Conservation (phyloP, 768 basidiomycete genomes). For the Mycena olivaceomarginata region DNA sequence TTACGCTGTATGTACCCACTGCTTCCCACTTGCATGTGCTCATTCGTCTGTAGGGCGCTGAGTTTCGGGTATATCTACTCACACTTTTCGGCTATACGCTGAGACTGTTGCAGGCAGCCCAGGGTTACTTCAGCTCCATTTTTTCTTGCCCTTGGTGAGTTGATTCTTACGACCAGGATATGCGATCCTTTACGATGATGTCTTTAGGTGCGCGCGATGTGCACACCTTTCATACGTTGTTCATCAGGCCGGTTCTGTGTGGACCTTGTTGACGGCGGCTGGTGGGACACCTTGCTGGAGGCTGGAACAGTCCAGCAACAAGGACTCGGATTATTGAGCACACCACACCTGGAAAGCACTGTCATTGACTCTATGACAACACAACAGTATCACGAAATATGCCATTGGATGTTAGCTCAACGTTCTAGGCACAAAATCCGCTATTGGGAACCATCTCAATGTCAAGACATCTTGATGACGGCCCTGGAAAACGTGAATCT, state of each 20-base stretch:
- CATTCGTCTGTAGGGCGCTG: neutral
- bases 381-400: no score
- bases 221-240: neutral
- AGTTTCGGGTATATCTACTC: neutral
- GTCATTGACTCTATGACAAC: no score
- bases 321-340: no score
- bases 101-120: neutral
- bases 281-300: no score
- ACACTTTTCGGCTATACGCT: neutral
- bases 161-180: neutral
- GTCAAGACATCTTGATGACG: no score
- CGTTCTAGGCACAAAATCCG: no score
- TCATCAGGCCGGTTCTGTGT: slow-evolving; percentile 16
- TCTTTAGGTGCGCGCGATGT: neutral
- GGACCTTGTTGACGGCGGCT: neutral
- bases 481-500: no score
- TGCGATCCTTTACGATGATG: neutral
- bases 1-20: neutral
- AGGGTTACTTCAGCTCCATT: neutral
- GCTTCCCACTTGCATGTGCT: neutral
- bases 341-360: no score
- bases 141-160: neutral
- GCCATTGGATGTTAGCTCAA: no score
- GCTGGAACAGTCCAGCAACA: no score
- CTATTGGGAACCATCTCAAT: no score